These are phyloP conservation scores for Kuraishia molischiana DNA, from an alignment of 805 yeast genomes.

Conservation along the genomic window DNA sequence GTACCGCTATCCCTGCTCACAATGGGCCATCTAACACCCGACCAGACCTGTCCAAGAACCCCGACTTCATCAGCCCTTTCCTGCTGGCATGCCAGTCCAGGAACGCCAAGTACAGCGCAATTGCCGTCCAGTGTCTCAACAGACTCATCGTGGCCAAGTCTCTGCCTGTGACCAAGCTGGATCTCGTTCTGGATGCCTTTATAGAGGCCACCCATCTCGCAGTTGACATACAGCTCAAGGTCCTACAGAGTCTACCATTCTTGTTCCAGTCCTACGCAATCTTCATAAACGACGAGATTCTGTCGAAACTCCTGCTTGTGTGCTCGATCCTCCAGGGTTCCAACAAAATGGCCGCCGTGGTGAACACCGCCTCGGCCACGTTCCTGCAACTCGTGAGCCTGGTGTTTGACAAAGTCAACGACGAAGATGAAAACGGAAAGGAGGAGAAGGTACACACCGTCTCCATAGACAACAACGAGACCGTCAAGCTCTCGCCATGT, in stretches of 20 bases:
- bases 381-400: constrained; percentile 75
- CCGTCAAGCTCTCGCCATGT: constrained; percentile 33
- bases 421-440: constrained; percentile 25
- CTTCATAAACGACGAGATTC: constrained; percentile 41
- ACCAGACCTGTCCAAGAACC: constrained; percentile 28
- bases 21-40: neutral
- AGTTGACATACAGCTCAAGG: constrained; percentile 76
- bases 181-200: constrained; percentile 54
- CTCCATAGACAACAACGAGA: constrained; percentile 33
- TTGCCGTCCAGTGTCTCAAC: constrained; percentile 66
- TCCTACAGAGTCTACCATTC: constrained; percentile 73
- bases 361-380: constrained; percentile 89
- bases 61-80: constrained; percentile 59
- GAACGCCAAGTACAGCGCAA: constrained; percentile 62
- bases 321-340: constrained; percentile 65
- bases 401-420: constrained; percentile 57
- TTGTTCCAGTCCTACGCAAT: constrained; percentile 55
- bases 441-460: constrained; percentile 17
- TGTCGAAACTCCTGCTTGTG: constrained; percentile 52
- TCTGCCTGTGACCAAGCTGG: constrained; percentile 42
- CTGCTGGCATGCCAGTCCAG: constrained; percentile 63
- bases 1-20: constrained; percentile 6
- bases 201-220: constrained; percentile 69
- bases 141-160: constrained; percentile 44
- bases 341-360: constrained; percentile 66